These are phyloP conservation scores for Chaetomium strumarium DNA, from an alignment of 2,329 filamentous ascomycete species.

Conservation along the genomic window DNA sequence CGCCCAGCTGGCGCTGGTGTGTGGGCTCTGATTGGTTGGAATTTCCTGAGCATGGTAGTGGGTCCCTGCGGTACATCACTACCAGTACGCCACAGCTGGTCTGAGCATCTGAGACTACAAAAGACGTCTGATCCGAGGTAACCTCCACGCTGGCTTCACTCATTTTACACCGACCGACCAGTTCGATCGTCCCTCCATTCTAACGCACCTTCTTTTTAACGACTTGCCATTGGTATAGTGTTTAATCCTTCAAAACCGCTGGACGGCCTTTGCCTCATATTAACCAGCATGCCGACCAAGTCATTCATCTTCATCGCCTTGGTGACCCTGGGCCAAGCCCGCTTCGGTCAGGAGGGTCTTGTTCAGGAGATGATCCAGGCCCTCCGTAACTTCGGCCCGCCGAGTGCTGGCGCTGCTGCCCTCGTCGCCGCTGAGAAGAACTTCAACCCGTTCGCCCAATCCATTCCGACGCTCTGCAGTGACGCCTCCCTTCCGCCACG, in stretches of 20 bases:
- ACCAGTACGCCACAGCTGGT: too few species aligned
- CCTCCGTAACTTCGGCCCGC: conserved; percentile 48
- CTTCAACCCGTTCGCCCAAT: conserved; percentile 61
- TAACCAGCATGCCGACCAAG: conserved; percentile 40
- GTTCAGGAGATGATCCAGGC: conserved; percentile 50
- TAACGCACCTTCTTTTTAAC: conserved; percentile 13
- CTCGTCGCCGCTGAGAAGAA: conserved; percentile 66
- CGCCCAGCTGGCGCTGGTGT: too few species aligned
- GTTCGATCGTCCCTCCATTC: conserved; percentile 18
- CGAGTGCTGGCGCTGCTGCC: conserved; percentile 55
- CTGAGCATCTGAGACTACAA: too few species aligned
- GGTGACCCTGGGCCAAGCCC: conserved; percentile 42
- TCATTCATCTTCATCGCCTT: conserved; percentile 36
- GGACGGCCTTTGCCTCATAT: conserved; percentile 15
- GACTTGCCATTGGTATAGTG: conserved; percentile 12
- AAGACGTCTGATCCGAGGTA: too few species aligned
- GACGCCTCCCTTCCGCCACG: conserved; percentile 56
- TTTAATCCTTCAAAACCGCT: conserved; percentile 19
- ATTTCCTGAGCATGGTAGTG: too few species aligned
- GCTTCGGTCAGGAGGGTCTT: conserved; percentile 59
- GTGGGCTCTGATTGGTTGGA: too few species aligned
- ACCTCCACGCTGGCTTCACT: conserved; percentile 1
- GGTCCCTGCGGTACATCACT: too few species aligned
- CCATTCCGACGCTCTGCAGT: conserved; percentile 56
- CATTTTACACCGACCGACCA: conserved; percentile 16